Evolutionary conservation across 2,329 filamentous ascomycete species (phyloP).

Genomic region (Ophiosphaerella korrae): DNA sequence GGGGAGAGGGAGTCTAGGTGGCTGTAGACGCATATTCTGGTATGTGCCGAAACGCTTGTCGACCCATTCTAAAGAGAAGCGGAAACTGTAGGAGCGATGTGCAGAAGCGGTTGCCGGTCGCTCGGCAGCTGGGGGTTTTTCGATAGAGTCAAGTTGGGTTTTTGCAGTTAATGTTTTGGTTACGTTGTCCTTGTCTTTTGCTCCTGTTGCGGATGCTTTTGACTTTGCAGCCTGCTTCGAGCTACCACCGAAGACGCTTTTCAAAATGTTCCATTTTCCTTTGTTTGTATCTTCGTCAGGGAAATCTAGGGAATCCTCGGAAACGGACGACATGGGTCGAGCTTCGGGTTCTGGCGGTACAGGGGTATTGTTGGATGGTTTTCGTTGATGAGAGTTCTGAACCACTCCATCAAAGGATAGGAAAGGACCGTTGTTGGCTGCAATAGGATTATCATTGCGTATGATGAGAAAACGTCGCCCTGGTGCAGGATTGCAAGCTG

Average conservation of each 20-base stretch:
- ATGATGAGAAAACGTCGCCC: conserved; percentile 88
- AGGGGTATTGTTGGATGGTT: conserved; percentile 29
- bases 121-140: conserved; percentile 13
- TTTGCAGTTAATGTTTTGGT: conserved; percentile 15
- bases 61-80: conserved; percentile 73
- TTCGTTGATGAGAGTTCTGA: conserved; percentile 43
- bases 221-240: conserved; percentile 50
- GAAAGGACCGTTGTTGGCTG: conserved; percentile 60
- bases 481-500: conserved; percentile 82
- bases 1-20: conserved; percentile 71
- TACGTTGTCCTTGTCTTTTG: conserved; percentile 32
- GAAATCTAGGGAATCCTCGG: conserved; percentile 41
- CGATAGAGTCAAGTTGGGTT: conserved; percentile 4
- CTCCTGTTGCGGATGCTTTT: conserved; percentile 35
- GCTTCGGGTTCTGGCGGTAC: conserved; percentile 28
- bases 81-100: conserved; percentile 69
- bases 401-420: conserved; percentile 68
- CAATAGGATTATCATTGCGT: conserved; percentile 71
- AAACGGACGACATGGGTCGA: conserved; percentile 37
- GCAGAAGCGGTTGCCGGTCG: conserved; percentile 54
- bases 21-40: conserved; percentile 66
- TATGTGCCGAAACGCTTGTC: conserved; percentile 61
- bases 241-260: conserved; percentile 64
- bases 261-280: conserved; percentile 64
- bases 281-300: conserved; percentile 56